Evolutionary conservation across 164 flowering plant species (phyloP).

Genomic region (Litsea cubeba): DNA sequence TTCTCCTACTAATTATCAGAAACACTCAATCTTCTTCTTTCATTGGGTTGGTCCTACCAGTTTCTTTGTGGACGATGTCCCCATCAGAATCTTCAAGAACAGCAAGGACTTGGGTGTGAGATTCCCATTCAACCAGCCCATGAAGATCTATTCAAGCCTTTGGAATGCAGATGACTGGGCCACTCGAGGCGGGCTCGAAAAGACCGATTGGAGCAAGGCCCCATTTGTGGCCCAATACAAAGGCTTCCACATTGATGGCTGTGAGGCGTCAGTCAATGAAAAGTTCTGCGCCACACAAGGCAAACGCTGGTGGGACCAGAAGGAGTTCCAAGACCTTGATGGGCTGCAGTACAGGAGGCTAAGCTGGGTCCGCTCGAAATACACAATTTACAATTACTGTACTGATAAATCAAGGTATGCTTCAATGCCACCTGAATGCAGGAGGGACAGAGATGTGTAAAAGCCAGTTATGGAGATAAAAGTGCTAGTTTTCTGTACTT

Average conservation of each 20-base stretch:
- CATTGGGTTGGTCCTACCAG: constrained; percentile 16
- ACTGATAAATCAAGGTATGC: constrained; percentile 41
- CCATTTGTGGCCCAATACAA: constrained; percentile 55
- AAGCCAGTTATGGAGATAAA: not conserved
- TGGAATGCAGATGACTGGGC: constrained; percentile 80
- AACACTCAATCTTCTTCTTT: not conserved
- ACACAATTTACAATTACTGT: constrained; percentile 65
- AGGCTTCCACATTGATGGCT: constrained; percentile 56
- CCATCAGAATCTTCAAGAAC: constrained; percentile 65
- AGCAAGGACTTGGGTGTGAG: constrained; percentile 46
- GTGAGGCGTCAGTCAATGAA: constrained; percentile 46
- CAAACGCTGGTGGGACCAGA: constrained; percentile 56
- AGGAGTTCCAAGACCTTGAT: constrained; percentile 51
- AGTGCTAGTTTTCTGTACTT: not conserved
- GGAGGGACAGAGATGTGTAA: constrained; percentile 40
- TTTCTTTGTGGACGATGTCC: constrained; percentile 55
- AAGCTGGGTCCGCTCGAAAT: constrained; percentile 44
- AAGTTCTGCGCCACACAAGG: constrained; percentile 49
- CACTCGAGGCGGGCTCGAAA: constrained; percentile 60
- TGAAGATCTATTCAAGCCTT: constrained; percentile 61
- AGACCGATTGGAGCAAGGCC: constrained; percentile 60
- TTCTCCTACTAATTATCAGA: not conserved
- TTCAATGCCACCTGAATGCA: constrained; percentile 39
- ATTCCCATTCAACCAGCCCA: constrained; percentile 57
- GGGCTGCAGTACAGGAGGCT: constrained; percentile 36